A percentile compares a stretch with the other conserved stretches of the same genome.
Evolutionary conservation across 176 grass and related monocot species (phyloP).

Genomic region (Chloris gayana): DNA sequence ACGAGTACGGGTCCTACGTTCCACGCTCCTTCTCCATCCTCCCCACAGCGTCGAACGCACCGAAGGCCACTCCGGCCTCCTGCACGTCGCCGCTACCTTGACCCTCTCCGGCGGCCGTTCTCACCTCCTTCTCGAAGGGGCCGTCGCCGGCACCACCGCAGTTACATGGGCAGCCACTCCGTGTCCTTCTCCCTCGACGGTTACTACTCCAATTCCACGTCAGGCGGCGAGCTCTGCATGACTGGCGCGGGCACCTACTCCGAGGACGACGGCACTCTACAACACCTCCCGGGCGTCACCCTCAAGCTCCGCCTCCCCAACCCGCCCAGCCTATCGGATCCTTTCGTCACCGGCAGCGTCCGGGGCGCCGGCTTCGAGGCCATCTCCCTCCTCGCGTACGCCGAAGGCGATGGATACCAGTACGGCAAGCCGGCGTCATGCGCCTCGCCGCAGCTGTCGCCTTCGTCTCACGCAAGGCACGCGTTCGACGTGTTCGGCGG

Average conservation of each 20-base stretch:
- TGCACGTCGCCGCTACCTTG: conserved; percentile 49
- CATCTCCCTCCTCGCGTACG: conserved; percentile 51
- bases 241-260: conserved; percentile 23
- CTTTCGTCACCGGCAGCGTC: conserved; percentile 45
- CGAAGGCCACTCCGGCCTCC: neutral
- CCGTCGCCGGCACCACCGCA: neutral
- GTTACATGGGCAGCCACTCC: neutral
- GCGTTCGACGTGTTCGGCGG: neutral
- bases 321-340: conserved; percentile 26
- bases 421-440: conserved; percentile 36
- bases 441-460: neutral
- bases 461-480: neutral
- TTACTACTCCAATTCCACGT: conserved; percentile 11
- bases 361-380: conserved; percentile 34
- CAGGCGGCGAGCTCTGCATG: conserved; percentile 53
- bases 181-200: conserved; percentile 31
- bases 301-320: conserved; percentile 48
- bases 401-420: conserved; percentile 32
- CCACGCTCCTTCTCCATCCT: conserved; percentile 42
- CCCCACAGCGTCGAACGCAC: conserved; percentile 21
- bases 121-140: neutral
- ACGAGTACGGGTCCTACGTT: neutral
- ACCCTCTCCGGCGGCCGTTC: conserved; percentile 32
- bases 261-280: neutral
- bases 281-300: conserved; percentile 9